Evolutionary conservation across 345 rosid genomes (phyloP).

Genomic region (Barbarea vulgaris): DNA sequence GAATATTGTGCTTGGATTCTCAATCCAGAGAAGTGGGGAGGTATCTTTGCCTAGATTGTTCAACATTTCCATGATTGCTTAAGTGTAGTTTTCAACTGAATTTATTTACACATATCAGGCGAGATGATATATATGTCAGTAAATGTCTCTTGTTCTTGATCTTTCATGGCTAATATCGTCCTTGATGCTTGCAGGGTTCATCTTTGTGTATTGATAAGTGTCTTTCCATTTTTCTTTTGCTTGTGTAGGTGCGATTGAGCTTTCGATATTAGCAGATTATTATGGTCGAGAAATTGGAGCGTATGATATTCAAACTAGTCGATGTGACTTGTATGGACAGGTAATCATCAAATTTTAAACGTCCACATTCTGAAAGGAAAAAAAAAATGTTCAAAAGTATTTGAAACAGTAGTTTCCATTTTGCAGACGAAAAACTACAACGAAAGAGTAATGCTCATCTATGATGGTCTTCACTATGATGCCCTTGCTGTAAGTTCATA

Average conservation of each 20-base stretch:
- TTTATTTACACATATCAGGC: background rate
- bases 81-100: background rate
- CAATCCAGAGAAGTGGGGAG: conserved; percentile 97
- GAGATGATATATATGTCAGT: background rate
- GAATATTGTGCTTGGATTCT: conserved; percentile 94
- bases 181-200: background rate
- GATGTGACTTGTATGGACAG: conserved; percentile 98
- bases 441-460: conserved; percentile 88
- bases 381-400: background rate
- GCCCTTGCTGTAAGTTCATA: conserved; percentile 75
- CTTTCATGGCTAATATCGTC: background rate
- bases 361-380: background rate
- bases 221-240: background rate
- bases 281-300: conserved; percentile 89
- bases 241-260: conserved; percentile 89
- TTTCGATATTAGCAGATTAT: conserved; percentile 80
- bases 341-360: conserved; percentile 43
- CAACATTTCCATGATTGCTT: background rate
- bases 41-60: conserved; percentile 39
- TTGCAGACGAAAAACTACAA: conserved; percentile 65
- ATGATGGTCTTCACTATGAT: conserved; percentile 96
- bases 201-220: background rate
- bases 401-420: conserved; percentile 9
- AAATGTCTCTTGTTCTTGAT: conserved; percentile 4
- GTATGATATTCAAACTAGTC: conserved; percentile 81